Evolutionary conservation across 2,329 filamentous ascomycete species (phyloP).

Genomic region (Aspergillus tubingensis): DNA sequence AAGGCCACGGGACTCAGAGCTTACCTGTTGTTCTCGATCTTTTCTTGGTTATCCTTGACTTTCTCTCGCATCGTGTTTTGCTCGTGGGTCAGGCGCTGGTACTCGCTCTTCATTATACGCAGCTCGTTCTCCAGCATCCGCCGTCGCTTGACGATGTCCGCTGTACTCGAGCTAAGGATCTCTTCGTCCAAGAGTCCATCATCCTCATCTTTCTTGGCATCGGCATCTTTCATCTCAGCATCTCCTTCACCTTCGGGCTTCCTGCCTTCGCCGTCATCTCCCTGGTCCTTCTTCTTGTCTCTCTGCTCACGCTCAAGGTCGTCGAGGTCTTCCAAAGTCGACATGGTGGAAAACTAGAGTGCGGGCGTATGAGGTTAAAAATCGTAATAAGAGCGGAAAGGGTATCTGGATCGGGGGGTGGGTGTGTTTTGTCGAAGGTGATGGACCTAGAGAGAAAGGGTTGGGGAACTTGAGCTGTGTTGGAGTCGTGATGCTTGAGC

Average conservation of each 20-base stretch:
- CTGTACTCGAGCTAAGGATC: constrained; percentile 87
- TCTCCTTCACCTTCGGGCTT: constrained; percentile 67
- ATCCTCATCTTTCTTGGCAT: constrained; percentile 68
- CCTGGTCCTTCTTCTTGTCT: constrained; percentile 69
- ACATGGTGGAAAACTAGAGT: constrained; percentile 58
- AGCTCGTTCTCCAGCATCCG: constrained; percentile 95
- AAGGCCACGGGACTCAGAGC: constrained; percentile 2
- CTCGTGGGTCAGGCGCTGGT: constrained; percentile 89
- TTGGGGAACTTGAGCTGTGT: constrained; percentile 15
- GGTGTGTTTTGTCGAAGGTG: constrained; percentile 15
- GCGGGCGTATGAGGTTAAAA: not conserved
- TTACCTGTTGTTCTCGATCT: constrained; percentile 98
- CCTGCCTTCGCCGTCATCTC: constrained; percentile 58
- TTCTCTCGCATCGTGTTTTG: constrained; percentile 96
- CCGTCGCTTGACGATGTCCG: constrained; percentile 89
- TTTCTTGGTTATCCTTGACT: constrained; percentile 98
- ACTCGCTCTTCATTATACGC: constrained; percentile 98
- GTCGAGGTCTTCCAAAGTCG: constrained; percentile 88
- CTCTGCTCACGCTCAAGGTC: constrained; percentile 79
- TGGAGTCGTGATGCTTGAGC: constrained; percentile 28
- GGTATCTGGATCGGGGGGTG: constrained; percentile 10
- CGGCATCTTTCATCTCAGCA: constrained; percentile 87
- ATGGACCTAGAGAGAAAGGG: constrained; percentile 13
- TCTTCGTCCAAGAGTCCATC: constrained; percentile 89
- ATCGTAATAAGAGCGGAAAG: not conserved